Conservation (phyloP, 2,329 filamentous ascomycete genomes). For the Ophiocordyceps polyrhachis-furcata region DNA sequence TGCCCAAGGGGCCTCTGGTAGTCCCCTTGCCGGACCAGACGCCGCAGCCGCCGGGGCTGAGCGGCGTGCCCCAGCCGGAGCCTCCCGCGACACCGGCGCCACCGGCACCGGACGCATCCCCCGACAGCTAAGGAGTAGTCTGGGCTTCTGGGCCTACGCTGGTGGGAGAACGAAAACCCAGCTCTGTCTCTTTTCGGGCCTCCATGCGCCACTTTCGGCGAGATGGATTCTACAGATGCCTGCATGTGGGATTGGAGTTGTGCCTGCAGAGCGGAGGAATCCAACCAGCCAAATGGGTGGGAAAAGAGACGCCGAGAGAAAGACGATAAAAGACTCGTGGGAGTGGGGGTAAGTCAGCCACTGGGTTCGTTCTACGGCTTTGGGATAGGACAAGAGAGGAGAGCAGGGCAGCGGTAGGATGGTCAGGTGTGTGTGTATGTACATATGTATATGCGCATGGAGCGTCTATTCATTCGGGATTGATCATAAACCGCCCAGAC, state of each 20-base stretch:
- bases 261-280: no score
- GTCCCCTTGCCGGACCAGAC: conserved; percentile 17
- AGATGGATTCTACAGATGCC: no score
- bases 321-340: neutral
- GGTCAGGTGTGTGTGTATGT: no score
- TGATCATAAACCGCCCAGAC: neutral
- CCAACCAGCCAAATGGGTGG: no score
- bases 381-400: neutral
- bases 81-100: conserved; percentile 14
- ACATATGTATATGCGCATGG: neutral
- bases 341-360: no score
- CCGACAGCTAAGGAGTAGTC: neutral
- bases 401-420: neutral
- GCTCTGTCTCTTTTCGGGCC: neutral
- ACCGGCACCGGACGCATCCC: conserved; percentile 10
- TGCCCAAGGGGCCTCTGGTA: conserved; percentile 34
- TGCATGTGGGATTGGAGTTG: no score
- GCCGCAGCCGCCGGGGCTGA: conserved; percentile 16
- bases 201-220: no score
- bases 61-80: conserved; percentile 15
- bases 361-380: neutral
- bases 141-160: no score
- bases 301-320: neutral
- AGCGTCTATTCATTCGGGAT: neutral
- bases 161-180: neutral